A percentile compares a stretch with the other conserved stretches of the same genome.
Evolutionary conservation across 1,284 basidiomycete genomes (phyloP).

Genomic region (Sporisorium graminicola): DNA sequence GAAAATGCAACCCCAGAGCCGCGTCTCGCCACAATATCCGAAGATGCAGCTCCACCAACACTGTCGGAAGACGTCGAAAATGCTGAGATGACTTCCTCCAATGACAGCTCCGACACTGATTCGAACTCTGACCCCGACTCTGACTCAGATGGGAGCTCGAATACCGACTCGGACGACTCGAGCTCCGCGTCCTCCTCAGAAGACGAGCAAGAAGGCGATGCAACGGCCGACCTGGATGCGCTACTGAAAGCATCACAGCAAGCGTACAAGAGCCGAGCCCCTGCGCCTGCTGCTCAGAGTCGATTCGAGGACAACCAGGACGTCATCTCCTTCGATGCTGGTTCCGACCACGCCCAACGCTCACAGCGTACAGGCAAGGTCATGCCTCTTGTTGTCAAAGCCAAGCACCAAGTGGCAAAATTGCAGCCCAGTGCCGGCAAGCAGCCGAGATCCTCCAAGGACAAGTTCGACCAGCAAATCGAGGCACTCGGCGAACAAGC

Average conservation of each 20-base stretch:
- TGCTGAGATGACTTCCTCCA: conserved; percentile 1
- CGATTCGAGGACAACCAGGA: conserved; percentile 52
- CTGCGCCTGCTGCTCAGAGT: conserved; percentile 8
- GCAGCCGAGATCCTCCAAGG: conserved; percentile 6
- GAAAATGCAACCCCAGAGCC: conserved; percentile 9
- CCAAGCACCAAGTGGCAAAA: conserved; percentile 38
- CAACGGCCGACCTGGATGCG: conserved; percentile 28
- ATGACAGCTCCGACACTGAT: conserved; percentile 19
- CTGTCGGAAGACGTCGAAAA: background rate
- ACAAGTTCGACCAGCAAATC: conserved; percentile 50
- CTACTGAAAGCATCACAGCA: conserved; percentile 49
- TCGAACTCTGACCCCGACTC: conserved; percentile 13
- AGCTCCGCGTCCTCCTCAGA: conserved; percentile 34
- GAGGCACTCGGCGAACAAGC: conserved; percentile 31
- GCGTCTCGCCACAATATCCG: conserved; percentile 19
- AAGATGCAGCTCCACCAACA: conserved; percentile 8
- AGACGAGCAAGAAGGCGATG: conserved; percentile 20
- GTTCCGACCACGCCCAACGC: conserved; percentile 1
- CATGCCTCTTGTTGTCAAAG: conserved; percentile 42
- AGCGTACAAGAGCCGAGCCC: conserved; percentile 36
- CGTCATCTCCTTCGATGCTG: conserved; percentile 42
- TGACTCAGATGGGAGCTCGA: conserved; percentile 12
- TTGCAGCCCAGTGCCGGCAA: conserved; percentile 11
- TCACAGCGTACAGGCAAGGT: conserved; percentile 30
- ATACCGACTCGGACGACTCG: conserved; percentile 21